These are phyloP conservation scores for Kentomonas sorsogonicus DNA, from an alignment of 208 protist species.

Conservation along the genomic window DNA sequence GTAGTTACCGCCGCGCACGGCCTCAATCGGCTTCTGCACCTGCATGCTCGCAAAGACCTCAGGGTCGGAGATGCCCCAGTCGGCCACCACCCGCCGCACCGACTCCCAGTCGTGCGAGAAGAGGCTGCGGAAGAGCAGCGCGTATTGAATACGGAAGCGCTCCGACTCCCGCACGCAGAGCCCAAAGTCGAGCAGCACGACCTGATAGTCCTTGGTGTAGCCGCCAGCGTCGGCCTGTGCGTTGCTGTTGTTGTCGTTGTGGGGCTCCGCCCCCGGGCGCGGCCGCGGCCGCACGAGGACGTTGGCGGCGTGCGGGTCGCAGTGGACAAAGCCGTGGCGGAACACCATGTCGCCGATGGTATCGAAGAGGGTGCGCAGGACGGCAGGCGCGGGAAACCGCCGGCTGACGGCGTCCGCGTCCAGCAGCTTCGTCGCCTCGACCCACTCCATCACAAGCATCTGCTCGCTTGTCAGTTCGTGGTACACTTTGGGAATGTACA, in stretches of 20 bases:
- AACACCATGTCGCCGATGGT: constrained; percentile 93
- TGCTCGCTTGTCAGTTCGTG: constrained; percentile 43
- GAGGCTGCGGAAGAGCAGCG: constrained; percentile 69
- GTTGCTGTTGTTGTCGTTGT: neutral
- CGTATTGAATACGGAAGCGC: constrained; percentile 77
- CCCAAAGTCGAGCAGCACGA: constrained; percentile 81
- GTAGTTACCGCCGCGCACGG: constrained; percentile 42
- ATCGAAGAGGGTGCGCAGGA: constrained; percentile 75
- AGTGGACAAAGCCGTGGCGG: constrained; percentile 91
- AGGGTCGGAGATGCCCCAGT: constrained; percentile 69
- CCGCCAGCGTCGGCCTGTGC: neutral
- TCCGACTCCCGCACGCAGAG: constrained; percentile 60
- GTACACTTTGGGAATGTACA: constrained; percentile 69
- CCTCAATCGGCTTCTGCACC: constrained; percentile 60
- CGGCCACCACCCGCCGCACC: constrained; percentile 33
- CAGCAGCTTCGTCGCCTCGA: constrained; percentile 74
- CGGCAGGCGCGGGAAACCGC: constrained; percentile 35
- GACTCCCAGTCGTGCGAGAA: constrained; percentile 58
- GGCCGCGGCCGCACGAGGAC: constrained; percentile 71
- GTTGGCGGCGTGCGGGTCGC: constrained; percentile 92
- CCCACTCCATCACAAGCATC: constrained; percentile 92
- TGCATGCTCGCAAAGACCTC: constrained; percentile 77
- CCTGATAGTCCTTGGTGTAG: constrained; percentile 29
- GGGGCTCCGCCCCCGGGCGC: neutral
- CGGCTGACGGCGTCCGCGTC: constrained; percentile 52